These are phyloP conservation scores for Fusarium pseudoanthophilum DNA, from an alignment of 2,329 filamentous ascomycete genomes.

Conservation along the genomic window DNA sequence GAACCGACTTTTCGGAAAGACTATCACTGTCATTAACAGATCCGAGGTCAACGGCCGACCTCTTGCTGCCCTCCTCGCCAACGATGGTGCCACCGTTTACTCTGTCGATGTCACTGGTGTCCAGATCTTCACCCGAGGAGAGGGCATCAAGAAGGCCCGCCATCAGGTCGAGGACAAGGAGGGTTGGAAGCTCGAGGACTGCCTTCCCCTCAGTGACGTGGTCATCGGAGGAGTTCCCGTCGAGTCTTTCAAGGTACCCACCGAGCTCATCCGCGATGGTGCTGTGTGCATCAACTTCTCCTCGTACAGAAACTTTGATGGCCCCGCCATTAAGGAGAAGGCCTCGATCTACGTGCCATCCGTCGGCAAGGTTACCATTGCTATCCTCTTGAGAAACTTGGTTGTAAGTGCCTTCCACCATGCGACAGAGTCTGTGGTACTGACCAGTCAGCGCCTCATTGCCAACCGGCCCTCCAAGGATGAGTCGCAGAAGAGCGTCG, in stretches of 20 bases:
- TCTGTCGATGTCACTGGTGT: slow-evolving; percentile 92
- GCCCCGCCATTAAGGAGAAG: slow-evolving; percentile 88
- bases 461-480: slow-evolving; percentile 59
- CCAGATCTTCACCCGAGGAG: slow-evolving; percentile 90
- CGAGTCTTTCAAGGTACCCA: slow-evolving; percentile 89
- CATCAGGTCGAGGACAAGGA: slow-evolving; percentile 90
- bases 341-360: slow-evolving; percentile 97
- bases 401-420: slow-evolving; percentile 68
- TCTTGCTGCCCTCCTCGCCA: slow-evolving; percentile 90
- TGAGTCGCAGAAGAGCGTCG: slow-evolving; percentile 49
- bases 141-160: slow-evolving; percentile 83
- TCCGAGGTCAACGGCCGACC: slow-evolving; percentile 96
- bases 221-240: slow-evolving; percentile 93
- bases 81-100: slow-evolving; percentile 95
- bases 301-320: slow-evolving; percentile 91
- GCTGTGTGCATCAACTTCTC: slow-evolving; percentile 99
- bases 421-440: slow-evolving; percentile 15
- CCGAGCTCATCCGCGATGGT: slow-evolving; percentile 83
- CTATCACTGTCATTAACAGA: slow-evolving; percentile 95
- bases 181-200: slow-evolving; percentile 82
- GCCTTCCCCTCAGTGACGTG: slow-evolving; percentile 88
- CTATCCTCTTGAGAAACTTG: slow-evolving; percentile 87
- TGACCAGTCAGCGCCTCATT: slow-evolving; percentile 59
- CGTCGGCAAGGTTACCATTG: slow-evolving; percentile 97
- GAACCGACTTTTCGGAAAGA: slow-evolving; percentile 92